A percentile compares a stretch with the other conserved stretches of the same genome.
Conservation (phyloP, 2,329 filamentous ascomycete species). For the Huntiella savannae region DNA sequence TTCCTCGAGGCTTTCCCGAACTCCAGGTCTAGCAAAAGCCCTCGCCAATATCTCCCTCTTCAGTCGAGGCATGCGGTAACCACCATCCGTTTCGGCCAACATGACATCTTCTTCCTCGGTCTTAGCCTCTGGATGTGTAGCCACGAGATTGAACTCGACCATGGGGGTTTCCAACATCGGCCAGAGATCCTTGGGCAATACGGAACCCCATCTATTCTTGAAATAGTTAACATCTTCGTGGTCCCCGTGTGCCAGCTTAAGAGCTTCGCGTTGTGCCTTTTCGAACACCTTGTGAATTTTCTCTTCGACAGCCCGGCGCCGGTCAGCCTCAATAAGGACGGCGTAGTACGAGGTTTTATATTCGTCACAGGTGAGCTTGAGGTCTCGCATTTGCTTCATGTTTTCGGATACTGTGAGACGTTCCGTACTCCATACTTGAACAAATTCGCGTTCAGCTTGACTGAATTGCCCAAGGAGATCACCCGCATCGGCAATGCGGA, state of each 20-base stretch:
- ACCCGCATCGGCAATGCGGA: constrained; percentile 47
- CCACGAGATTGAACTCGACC: not conserved
- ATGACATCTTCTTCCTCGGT: not conserved
- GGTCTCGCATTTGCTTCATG: constrained; percentile 56
- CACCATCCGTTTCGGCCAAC: not conserved
- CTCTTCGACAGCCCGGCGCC: constrained; percentile 53
- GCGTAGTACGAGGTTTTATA: constrained; percentile 73
- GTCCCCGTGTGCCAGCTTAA: constrained; percentile 58
- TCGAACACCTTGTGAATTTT: constrained; percentile 55
- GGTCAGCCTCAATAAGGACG: constrained; percentile 64
- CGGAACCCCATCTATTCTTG: constrained; percentile 65
- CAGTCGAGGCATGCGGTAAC: constrained; percentile 10
- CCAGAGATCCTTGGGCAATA: constrained; percentile 76
- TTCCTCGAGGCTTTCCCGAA: not conserved
- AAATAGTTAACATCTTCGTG: constrained; percentile 57
- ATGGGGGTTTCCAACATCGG: constrained; percentile 22
- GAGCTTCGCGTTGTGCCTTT: constrained; percentile 59
- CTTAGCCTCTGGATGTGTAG: not conserved
- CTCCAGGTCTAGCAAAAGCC: not conserved
- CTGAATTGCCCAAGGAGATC: constrained; percentile 45
- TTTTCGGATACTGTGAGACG: constrained; percentile 47
- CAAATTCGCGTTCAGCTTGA: constrained; percentile 44
- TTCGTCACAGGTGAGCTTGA: constrained; percentile 69
- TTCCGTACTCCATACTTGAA: constrained; percentile 53
- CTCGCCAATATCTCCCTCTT: not conserved